These are phyloP conservation scores for California macrophylla DNA, from an alignment of 441 rosid genomes.

Conservation along the genomic window DNA sequence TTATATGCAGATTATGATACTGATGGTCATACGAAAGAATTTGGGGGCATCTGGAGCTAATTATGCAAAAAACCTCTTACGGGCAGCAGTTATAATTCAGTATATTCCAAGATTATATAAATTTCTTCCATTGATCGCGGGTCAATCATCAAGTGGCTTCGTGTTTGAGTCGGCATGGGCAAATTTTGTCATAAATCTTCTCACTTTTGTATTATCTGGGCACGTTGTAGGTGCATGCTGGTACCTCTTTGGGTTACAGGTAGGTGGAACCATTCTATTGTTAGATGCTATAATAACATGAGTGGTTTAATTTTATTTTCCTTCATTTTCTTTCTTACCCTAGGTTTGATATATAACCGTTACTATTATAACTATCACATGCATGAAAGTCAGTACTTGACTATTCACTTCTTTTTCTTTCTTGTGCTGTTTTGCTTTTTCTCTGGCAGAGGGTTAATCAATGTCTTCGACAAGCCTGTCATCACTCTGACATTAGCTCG, in stretches of 20 bases:
- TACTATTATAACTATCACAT: not conserved
- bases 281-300: not conserved
- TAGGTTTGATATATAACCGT: not conserved
- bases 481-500: not conserved
- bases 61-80: constrained; percentile 55
- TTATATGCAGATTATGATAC: constrained; percentile 47
- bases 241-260: constrained; percentile 92
- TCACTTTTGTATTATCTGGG: constrained; percentile 63
- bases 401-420: not conserved
- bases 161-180: constrained; percentile 90
- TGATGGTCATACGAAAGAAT: constrained; percentile 33
- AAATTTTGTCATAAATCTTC: constrained; percentile 73
- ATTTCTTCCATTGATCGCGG: constrained; percentile 60
- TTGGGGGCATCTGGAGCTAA: constrained; percentile 48
- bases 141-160: constrained; percentile 61
- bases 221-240: constrained; percentile 77
- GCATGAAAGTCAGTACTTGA: not conserved
- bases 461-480: constrained; percentile 64
- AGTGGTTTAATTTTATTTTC: not conserved
- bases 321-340: not conserved
- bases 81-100: constrained; percentile 52
- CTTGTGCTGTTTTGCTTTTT: constrained; percentile 6
- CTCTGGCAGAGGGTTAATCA: constrained; percentile 67
- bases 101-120: constrained; percentile 67
- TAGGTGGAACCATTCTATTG: constrained; percentile 18